These are phyloP conservation scores for Dendrobium huoshanense DNA, from an alignment of 106 monocot genomes.

Conservation along the genomic window DNA sequence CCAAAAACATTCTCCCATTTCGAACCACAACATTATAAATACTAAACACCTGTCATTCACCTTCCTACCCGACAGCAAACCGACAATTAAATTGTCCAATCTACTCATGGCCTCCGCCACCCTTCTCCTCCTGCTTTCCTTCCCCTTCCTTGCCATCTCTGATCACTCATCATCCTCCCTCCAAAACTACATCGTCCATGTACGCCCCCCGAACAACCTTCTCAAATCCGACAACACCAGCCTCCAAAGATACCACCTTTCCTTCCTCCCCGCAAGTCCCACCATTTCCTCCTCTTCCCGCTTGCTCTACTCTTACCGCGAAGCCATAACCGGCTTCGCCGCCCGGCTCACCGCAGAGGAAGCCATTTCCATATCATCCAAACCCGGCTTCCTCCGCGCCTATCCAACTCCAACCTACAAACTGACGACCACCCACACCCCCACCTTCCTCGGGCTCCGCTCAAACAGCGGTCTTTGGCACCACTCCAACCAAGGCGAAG, in stretches of 20 bases:
- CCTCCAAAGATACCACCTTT: constrained; percentile 10
- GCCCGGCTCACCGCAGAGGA: constrained; percentile 18
- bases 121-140: not conserved
- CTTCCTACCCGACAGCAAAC: too few relatives aligned
- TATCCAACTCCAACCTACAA: not conserved
- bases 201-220: not conserved
- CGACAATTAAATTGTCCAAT: too few relatives aligned
- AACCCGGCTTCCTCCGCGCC: constrained; percentile 16
- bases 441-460: not conserved
- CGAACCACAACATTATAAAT: too few relatives aligned
- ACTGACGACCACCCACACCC: constrained; percentile 25
- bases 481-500: not conserved
- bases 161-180: not conserved
- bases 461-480: constrained; percentile 2
- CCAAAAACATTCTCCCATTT: not conserved
- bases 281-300: not conserved
- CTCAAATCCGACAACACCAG: not conserved
- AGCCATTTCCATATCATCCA: constrained; percentile 8
- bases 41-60: not conserved
- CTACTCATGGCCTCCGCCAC: not conserved
- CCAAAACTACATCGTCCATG: constrained; percentile 16
- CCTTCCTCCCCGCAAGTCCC: constrained; percentile 17
- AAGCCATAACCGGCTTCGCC: constrained; percentile 22
- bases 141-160: not conserved
- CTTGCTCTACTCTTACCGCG: constrained; percentile 21